A percentile compares a stretch with the other conserved stretches of the same genome.
phyloP scores from a whole-genome alignment of 257 asterid genomes.

The Lycium barbarum region DNA sequence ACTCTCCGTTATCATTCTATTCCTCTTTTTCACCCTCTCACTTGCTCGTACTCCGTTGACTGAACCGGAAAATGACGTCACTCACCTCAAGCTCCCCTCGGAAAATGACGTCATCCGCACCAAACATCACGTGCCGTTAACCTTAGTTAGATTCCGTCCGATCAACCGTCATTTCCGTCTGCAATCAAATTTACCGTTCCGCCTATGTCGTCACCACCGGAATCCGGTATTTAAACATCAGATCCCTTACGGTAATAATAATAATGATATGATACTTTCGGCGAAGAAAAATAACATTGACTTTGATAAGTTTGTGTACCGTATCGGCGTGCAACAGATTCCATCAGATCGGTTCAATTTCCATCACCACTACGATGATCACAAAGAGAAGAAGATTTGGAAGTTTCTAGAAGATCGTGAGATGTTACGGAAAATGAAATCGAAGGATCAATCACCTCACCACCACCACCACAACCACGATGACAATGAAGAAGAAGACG shows the following conservation, averaged over 20 bases:
- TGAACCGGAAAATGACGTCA: not conserved
- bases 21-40: slow-evolving; percentile 27
- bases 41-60: slow-evolving; percentile 24
- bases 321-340: slow-evolving; percentile 34
- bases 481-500: slow-evolving; percentile 27
- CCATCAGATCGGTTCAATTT: slow-evolving; percentile 43
- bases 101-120: not conserved
- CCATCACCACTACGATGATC: slow-evolving; percentile 34
- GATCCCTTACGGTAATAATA: slow-evolving; percentile 45
- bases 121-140: slow-evolving; percentile 38
- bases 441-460: not conserved
- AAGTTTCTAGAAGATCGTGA: not conserved
- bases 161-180: slow-evolving; percentile 52
- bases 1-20: slow-evolving; percentile 24
- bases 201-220: slow-evolving; percentile 36
- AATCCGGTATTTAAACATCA: slow-evolving; percentile 32
- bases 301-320: slow-evolving; percentile 35
- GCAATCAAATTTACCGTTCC: slow-evolving; percentile 33
- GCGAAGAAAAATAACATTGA: slow-evolving; percentile 48
- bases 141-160: slow-evolving; percentile 47
- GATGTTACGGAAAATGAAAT: not conserved
- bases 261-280: slow-evolving; percentile 50
- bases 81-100: not conserved
- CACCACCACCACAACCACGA: slow-evolving; percentile 40
- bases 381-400: not conserved